Conservation (phyloP, 1,139 yeast species). For the Diutina ranongensis region DNA sequence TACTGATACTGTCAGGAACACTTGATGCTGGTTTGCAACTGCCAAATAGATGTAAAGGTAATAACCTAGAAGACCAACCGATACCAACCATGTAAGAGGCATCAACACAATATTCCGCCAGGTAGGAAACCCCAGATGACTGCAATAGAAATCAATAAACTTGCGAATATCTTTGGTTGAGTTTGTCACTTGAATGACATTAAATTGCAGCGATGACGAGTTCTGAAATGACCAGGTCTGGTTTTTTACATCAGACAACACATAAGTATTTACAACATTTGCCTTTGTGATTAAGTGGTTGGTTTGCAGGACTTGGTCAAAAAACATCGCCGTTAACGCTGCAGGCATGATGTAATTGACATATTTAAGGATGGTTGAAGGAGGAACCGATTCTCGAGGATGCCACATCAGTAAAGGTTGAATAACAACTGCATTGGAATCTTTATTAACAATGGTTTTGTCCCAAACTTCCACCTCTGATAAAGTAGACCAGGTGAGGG, state of each 20-base stretch:
- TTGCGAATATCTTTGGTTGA: neutral
- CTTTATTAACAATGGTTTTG: neutral
- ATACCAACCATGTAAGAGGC: neutral
- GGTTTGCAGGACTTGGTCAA: constrained; percentile 31
- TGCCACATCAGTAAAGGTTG: constrained; percentile 9
- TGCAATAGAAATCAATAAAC: neutral
- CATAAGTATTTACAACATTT: constrained; percentile 24
- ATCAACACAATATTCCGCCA: neutral
- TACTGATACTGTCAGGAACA: constrained; percentile 51
- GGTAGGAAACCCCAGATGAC: neutral
- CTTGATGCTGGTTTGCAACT: constrained; percentile 39
- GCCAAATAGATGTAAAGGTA: constrained; percentile 27
- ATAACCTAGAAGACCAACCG: constrained; percentile 8
- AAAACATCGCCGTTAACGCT: constrained; percentile 16
- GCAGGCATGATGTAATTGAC: constrained; percentile 17
- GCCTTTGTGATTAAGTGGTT: constrained; percentile 43
- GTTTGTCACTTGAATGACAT: constrained; percentile 8
- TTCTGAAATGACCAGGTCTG: neutral
- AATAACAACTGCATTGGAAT: constrained; percentile 9
- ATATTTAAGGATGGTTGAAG: constrained; percentile 14
- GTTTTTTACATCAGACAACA: constrained; percentile 10
- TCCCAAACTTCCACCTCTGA: neutral
- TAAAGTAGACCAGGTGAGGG: neutral
- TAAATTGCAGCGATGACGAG: constrained; percentile 6
- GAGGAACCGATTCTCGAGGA: constrained; percentile 10